Evolutionary conservation across 2,329 filamentous ascomycete species (phyloP).

Genomic region (Talaromyces sp.): DNA sequence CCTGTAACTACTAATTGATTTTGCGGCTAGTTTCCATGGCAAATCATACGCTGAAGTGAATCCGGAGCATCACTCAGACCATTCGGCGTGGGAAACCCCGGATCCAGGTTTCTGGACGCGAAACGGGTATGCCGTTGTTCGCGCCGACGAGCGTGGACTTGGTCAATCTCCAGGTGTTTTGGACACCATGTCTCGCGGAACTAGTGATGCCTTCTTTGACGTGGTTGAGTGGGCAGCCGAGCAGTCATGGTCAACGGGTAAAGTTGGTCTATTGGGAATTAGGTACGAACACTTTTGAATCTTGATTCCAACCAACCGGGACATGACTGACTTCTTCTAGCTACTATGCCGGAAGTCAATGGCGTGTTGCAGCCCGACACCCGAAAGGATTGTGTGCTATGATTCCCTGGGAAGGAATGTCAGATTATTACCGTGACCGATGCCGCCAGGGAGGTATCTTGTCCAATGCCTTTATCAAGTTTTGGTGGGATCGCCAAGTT

Average conservation of each 20-base stretch:
- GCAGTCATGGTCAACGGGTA: conserved; percentile 46
- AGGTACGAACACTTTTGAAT: conserved; percentile 21
- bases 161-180: conserved; percentile 52
- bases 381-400: conserved; percentile 52
- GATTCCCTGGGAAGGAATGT: conserved; percentile 56
- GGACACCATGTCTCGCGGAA: conserved; percentile 53
- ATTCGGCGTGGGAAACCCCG: conserved; percentile 59
- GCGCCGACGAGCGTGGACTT: conserved; percentile 52
- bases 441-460: conserved; percentile 61
- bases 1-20: too few relatives aligned
- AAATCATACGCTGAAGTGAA: conserved; percentile 54
- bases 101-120: conserved; percentile 56
- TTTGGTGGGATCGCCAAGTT: conserved; percentile 63
- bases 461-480: conserved; percentile 56
- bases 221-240: conserved; percentile 50
- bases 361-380: conserved; percentile 51
- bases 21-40: conserved; percentile 44
- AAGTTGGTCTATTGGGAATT: conserved; percentile 51
- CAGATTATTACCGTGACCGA: conserved; percentile 55
- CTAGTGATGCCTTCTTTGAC: conserved; percentile 51
- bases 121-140: conserved; percentile 54
- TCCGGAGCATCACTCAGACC: conserved; percentile 50
- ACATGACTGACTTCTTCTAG: conserved; percentile 12
- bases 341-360: conserved; percentile 54
- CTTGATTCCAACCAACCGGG: neutral